Base-by-base conservation (phyloP, 441 rosid species). In the Euphorbia schlechtendalii region DNA sequence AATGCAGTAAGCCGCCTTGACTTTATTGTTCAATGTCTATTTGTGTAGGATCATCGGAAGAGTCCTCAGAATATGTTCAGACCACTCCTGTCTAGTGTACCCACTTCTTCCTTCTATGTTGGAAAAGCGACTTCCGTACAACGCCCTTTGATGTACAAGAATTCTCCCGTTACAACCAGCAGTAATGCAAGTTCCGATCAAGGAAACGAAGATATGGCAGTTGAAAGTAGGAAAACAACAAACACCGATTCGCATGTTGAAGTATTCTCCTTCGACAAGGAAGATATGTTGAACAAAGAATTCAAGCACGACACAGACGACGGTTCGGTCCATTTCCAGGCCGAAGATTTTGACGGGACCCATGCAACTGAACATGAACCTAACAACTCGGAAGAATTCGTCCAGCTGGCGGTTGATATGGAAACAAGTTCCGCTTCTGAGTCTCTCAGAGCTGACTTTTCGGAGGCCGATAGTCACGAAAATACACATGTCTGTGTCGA, bases 1-100 rank as follows among this genome's bases (percentile, higher is more conserved):
- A 38, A 24, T 61, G 63, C 71, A n/a, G n/a, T n/a, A n/a, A n/a
- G n/a, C n/a, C n/a, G n/a, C n/a, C n/a, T n/a, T n/a, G n/a, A n/a
- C n/a, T n/a, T n/a, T n/a, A 41, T 55, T 67, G 56, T 52, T 65
- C 34, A 32, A 32, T 30, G 66, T 66, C 4, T 61, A 64, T 64
- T 75, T 75, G 69, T 77, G 77, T 71, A 94, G 99, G 98, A 95
- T 75, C 86, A 83, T 65, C 87, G 87, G 71, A 94, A 84, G 83
- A 86, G 85, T 69, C 96, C 96, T 72, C 96, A 83, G 68, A 95
- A 87, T 74, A 95, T 95, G 99, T 95, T 95, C 78, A 85, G 99
- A 75, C 98, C 99, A 61, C 93, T 95, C 69, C 77, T 93, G 69
- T 95, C 99, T 63, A 89, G 96, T 85, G 98, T 91, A 63, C 98